Evolutionary conservation across 257 asterid species (phyloP).

Genomic region (Solanum piurae): DNA sequence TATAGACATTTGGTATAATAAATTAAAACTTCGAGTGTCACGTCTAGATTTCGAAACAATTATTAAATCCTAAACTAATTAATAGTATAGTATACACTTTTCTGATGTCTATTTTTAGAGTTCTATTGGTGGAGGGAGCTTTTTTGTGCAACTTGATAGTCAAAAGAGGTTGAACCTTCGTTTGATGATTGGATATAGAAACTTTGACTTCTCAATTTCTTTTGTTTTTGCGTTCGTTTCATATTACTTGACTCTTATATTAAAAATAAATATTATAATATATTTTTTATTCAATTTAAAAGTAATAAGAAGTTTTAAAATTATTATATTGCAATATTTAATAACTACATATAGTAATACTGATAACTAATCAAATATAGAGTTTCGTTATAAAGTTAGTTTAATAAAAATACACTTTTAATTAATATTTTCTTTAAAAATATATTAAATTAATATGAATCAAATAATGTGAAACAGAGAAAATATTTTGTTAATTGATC

Average conservation of each 20-base stretch:
- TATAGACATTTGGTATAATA: background rate
- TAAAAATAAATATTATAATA: too few relatives aligned
- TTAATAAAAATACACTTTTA: too few relatives aligned
- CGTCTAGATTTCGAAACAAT: background rate
- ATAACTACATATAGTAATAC: background rate
- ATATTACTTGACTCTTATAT: rapidly evolving
- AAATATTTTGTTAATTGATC: background rate
- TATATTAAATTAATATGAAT: too few relatives aligned
- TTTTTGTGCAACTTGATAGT: background rate
- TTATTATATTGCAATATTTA: too few relatives aligned
- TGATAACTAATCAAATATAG: too few relatives aligned
- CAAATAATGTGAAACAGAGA: too few relatives aligned
- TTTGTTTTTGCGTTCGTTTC: too few relatives aligned
- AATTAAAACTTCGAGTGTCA: background rate
- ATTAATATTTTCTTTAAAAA: too few relatives aligned
- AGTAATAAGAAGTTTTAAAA: rapidly evolving
- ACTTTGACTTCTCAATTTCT: too few relatives aligned
- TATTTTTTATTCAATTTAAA: too few relatives aligned
- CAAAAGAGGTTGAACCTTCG: background rate
- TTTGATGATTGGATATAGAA: background rate
- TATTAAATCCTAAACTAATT: background rate
- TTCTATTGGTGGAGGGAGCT: background rate
- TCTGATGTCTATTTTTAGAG: background rate
- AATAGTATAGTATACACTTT: too few relatives aligned
- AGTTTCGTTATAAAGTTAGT: background rate